Conservation (phyloP, 1,284 basidiomycete genomes). For the Tilletia walkeri region DNA sequence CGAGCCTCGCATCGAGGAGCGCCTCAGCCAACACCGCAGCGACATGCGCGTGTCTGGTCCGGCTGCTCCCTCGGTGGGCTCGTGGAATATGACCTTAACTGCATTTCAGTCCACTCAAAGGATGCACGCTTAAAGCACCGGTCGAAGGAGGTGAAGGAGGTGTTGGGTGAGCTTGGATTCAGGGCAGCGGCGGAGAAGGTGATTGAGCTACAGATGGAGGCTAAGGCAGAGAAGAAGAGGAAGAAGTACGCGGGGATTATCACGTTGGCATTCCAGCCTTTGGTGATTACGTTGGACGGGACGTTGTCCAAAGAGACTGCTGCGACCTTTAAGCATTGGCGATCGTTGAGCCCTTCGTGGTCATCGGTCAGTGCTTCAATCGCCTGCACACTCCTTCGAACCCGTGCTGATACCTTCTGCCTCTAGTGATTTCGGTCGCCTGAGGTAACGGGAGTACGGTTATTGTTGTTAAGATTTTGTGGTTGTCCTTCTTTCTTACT, state of each 20-base stretch:
- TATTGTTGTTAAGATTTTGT: no score
- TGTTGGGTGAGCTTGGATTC: background rate
- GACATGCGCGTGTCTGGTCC: background rate
- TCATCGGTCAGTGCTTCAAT: no score
- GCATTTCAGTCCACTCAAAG: background rate
- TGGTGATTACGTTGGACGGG: background rate
- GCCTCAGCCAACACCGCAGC: background rate
- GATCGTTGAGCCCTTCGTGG: conserved; percentile 1
- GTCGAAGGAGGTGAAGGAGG: background rate
- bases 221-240: background rate
- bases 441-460: no score
- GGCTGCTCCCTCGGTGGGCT: background rate
- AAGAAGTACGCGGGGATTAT: background rate
- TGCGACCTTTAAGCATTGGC: background rate
- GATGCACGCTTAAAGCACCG: background rate
- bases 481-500: no score
- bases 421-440: no score
- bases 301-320: background rate
- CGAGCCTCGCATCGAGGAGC: background rate
- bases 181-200: background rate
- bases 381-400: no score
- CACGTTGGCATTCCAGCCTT: background rate
- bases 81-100: background rate
- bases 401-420: no score
- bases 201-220: background rate